These are phyloP conservation scores for Themeda triandra DNA, from an alignment of 176 grass and related monocot genomes.

Conservation along the genomic window DNA sequence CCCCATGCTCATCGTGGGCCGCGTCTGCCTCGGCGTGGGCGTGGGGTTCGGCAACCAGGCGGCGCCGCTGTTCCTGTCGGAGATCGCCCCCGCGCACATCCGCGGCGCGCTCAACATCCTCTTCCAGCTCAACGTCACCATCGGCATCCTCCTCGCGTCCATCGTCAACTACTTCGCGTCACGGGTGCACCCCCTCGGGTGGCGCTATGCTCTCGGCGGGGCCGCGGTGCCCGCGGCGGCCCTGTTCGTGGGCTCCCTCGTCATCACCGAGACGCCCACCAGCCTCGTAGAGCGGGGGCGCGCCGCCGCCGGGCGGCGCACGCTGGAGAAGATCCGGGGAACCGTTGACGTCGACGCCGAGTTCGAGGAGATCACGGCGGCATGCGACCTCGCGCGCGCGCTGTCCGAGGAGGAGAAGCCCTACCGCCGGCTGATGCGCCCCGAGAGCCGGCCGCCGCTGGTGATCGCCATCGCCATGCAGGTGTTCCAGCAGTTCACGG, in stretches of 20 bases:
- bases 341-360: slow-evolving; percentile 34
- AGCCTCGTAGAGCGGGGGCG: slow-evolving; percentile 56
- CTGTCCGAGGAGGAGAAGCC: slow-evolving; percentile 30
- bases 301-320: neutral
- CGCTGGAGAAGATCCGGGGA: slow-evolving; percentile 52
- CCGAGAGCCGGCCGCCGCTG: slow-evolving; percentile 49
- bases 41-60: slow-evolving; percentile 79
- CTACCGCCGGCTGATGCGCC: slow-evolving; percentile 31
- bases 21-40: slow-evolving; percentile 57
- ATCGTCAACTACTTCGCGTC: slow-evolving; percentile 57
- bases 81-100: slow-evolving; percentile 56
- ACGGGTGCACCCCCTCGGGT: slow-evolving; percentile 39
- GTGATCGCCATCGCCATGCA: slow-evolving; percentile 62
- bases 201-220: slow-evolving; percentile 52
- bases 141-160: slow-evolving; percentile 68
- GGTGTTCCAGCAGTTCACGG: slow-evolving; percentile 77
- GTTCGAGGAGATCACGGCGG: slow-evolving; percentile 43
- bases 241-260: slow-evolving; percentile 44
- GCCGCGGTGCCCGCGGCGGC: slow-evolving; percentile 34
- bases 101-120: slow-evolving; percentile 76
- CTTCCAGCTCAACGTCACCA: slow-evolving; percentile 70
- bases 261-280: slow-evolving; percentile 62
- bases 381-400: slow-evolving; percentile 34
- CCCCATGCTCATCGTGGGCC: slow-evolving; percentile 54
- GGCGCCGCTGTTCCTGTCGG: slow-evolving; percentile 64